Base-by-base conservation (phyloP, 2,329 filamentous ascomycete genomes). In the Dothistroma pini region DNA sequence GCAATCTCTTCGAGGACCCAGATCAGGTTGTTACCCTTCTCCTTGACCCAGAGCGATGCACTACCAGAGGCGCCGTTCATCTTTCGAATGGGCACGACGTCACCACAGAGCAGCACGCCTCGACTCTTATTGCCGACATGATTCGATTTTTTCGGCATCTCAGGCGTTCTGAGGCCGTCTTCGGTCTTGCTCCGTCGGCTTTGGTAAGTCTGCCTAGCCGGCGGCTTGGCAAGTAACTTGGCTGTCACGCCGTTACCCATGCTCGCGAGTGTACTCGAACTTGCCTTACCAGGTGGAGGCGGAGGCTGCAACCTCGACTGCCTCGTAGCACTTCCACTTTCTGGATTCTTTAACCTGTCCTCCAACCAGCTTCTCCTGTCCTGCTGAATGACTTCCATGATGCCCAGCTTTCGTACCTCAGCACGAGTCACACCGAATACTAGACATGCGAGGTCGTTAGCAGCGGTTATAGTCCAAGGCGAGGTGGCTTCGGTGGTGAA, bases 351-450 rank as follows among this genome's bases (percentile, higher is more conserved):
- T 49, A 99, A 81, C 75, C 93, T 97, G 63, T 88, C 86, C 72
- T 96, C 91, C 29, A 99, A 81, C 95, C 95, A 99, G 31, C 87
- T 85, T 67, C 93, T 83, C 61, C 92, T 84, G 75, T 97, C 93
- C 74, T 93, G 87, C 75, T 93, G 90, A 19, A 99, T 92, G 32
- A 99, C 91, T 73, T 97, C 93, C 61, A 99, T 77, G 59, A 99
- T 97, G 53, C 95, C 93, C 80, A 97, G 87, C 73, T 92, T 97
- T 58, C 92, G 87, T 25, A 99, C 90, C 75, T 99, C 95, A 4
- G 91, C 90, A 72, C 91, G 91, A n/a, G 93, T 96, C 10, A 99
- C 91, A n/a, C 95, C 95, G 77, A 97, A 99, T n/a, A 97, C 89
- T 49, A 99, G 81, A 76, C 95, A 99, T 19, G 95, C 95, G 54